Evolutionary conservation across 768 basidiomycete species (phyloP).

Genomic region (Saitozyma sp.): DNA sequence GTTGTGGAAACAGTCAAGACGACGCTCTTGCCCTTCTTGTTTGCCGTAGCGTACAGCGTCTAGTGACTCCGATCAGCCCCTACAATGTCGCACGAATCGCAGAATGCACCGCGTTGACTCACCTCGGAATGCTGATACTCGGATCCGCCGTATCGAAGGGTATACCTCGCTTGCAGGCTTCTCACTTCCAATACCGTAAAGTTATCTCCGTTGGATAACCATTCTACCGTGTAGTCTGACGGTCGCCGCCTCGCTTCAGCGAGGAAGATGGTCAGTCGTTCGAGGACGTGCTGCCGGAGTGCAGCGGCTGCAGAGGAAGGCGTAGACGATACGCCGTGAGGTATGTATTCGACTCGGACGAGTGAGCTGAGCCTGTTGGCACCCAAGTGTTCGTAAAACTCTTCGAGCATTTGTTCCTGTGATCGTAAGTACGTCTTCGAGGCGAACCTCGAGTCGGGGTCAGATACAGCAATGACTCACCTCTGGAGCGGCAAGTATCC

Average conservation of each 20-base stretch:
- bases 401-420: constrained; percentile 91
- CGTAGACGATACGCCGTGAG: constrained; percentile 28
- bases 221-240: constrained; percentile 48
- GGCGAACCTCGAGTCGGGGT: background rate
- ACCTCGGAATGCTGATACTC: constrained; percentile 35
- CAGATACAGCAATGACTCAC: constrained; percentile 16
- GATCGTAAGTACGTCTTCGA: constrained; percentile 36
- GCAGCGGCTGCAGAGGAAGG: constrained; percentile 29
- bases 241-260: constrained; percentile 66
- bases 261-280: constrained; percentile 85
- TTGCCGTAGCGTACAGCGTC: constrained; percentile 39
- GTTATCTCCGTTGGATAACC: constrained; percentile 48
- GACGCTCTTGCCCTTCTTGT: constrained; percentile 28
- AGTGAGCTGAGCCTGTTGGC: constrained; percentile 69
- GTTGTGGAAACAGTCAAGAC: constrained; percentile 76
- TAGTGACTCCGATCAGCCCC: constrained; percentile 4
- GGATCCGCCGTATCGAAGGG: constrained; percentile 27
- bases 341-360: constrained; percentile 74
- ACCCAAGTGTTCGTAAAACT: constrained; percentile 75
- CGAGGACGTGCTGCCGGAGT: constrained; percentile 56
- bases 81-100: background rate
- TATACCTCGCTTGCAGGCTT: constrained; percentile 40
- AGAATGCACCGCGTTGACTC: constrained; percentile 58
- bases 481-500: constrained; percentile 59
- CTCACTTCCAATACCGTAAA: constrained; percentile 48